Evolutionary conservation across 2,329 filamentous ascomycete species (phyloP).

Genomic region (Colletotrichum sidae): DNA sequence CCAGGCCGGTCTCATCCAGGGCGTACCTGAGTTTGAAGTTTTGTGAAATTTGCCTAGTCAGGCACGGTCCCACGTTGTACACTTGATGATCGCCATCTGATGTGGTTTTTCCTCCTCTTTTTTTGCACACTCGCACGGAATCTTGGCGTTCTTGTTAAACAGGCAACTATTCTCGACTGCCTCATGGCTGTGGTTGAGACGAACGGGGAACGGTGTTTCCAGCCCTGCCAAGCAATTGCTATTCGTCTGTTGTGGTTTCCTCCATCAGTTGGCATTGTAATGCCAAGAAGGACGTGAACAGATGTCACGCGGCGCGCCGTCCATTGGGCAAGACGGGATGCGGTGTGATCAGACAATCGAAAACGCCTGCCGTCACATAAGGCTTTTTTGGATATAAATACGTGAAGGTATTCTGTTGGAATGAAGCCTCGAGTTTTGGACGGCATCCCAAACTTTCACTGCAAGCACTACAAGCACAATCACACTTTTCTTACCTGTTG

Average conservation of each 20-base stretch:
- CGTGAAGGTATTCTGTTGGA: background rate
- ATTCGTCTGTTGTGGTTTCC: constrained; percentile 16
- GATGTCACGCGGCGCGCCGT: background rate
- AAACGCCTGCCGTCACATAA: background rate
- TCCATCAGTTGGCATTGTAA: background rate
- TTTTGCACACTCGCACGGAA: constrained; percentile 3
- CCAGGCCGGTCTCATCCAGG: constrained; percentile 14
- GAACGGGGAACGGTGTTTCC: background rate
- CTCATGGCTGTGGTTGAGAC: constrained; percentile 9
- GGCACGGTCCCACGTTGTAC: constrained; percentile 28
- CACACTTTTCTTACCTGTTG: background rate
- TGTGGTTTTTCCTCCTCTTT: background rate
- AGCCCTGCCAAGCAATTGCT: constrained; percentile 1
- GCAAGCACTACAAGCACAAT: no score
- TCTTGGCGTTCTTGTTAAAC: background rate
- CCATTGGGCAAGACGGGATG: background rate
- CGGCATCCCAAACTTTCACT: no score
- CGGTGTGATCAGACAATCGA: background rate
- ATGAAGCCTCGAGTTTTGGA: background rate
- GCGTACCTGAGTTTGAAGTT: background rate
- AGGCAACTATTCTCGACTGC: constrained; percentile 12
- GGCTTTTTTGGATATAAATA: background rate
- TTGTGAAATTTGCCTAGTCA: background rate
- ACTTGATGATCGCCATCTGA: constrained; percentile 19
- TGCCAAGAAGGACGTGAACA: constrained; percentile 10